These are phyloP conservation scores for Puccinellia tenuiflora DNA, from an alignment of 176 grass and related monocot species.

Conservation along the genomic window DNA sequence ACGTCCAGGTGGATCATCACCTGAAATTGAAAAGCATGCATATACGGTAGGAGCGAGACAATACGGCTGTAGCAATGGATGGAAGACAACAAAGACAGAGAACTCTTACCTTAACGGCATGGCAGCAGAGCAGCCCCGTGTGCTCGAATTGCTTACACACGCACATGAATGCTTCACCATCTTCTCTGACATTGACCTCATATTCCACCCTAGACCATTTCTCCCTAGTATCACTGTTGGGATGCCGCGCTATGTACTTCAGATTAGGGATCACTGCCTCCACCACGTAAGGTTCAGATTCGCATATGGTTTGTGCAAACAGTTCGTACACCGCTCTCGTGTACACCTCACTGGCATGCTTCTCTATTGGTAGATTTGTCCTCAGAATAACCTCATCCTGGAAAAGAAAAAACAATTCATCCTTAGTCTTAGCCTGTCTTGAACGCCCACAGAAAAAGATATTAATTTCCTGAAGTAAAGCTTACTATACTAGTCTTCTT, in stretches of 20 bases:
- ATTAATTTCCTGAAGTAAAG: neutral
- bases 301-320: neutral
- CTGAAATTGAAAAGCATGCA: neutral
- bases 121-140: neutral
- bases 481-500: neutral
- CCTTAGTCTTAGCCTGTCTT: neutral
- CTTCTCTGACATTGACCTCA: constrained; percentile 3
- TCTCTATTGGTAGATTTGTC: neutral
- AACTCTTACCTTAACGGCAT: neutral
- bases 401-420: neutral
- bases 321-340: neutral
- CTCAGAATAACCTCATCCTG: neutral
- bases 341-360: neutral
- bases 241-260: neutral
- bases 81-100: neutral
- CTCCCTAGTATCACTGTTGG: neutral
- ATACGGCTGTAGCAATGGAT: neutral
- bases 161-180: neutral
- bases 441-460: neutral
- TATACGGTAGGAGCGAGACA: neutral
- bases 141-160: neutral
- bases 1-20: neutral
- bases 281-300: neutral
- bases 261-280: neutral
- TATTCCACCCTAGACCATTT: constrained; percentile 1